Conservation (phyloP, 768 basidiomycete species). For the Cubamyces lactineus region DNA sequence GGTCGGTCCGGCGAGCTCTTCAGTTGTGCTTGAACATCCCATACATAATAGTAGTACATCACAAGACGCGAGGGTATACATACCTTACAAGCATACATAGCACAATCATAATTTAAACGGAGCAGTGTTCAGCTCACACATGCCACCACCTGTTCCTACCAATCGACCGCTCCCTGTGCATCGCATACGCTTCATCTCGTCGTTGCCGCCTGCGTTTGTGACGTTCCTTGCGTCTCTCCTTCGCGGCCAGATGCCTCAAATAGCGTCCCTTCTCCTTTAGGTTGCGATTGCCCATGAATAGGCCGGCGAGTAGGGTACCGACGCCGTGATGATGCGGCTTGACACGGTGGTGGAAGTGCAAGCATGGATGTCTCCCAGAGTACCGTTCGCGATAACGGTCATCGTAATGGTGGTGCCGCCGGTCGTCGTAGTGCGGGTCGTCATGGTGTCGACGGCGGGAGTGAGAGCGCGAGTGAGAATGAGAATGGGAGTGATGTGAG, state of each 20-base stretch:
- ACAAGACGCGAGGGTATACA: too few species aligned
- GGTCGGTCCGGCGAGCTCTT: too few species aligned
- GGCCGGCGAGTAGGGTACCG: conserved; percentile 26
- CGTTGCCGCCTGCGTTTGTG: conserved; percentile 21
- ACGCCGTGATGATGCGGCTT: conserved; percentile 28
- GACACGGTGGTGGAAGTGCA: conserved; percentile 32
- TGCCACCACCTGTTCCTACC: conserved; percentile 27
- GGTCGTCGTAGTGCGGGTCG: conserved; percentile 10
- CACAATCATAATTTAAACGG: too few species aligned
- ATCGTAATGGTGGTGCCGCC: conserved; percentile 9
- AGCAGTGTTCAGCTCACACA: not conserved
- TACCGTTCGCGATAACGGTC: conserved; percentile 21
- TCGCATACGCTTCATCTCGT: conserved; percentile 21
- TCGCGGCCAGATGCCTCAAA: conserved; percentile 13
- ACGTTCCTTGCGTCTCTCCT: conserved; percentile 28
- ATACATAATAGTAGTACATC: not conserved
- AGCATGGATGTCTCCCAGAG: conserved; percentile 17
- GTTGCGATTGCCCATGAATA: conserved; percentile 17
- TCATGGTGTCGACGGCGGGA: conserved; percentile 4
- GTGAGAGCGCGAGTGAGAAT: conserved; percentile 3
- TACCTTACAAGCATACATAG: not conserved
- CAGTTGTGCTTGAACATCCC: too few species aligned
- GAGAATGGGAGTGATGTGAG: conserved; percentile 1
- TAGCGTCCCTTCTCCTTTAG: conserved; percentile 21
- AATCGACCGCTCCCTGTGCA: conserved; percentile 14